Conservation (phyloP, 768 basidiomycete species). For the Leccinum barrowsii region DNA sequence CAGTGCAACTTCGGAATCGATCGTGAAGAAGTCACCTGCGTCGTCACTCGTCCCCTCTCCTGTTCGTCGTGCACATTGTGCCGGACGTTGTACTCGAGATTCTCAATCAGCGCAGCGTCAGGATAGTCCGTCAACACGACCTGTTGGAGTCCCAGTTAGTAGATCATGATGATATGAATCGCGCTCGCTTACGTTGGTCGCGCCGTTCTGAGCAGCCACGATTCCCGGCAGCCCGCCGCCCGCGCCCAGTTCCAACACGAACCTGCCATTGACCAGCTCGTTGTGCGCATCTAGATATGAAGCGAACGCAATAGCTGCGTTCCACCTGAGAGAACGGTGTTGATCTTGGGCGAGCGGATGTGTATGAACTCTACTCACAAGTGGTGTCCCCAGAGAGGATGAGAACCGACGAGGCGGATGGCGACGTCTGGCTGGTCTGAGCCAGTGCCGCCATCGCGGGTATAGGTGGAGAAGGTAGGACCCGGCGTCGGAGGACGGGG, state of each 20-base stretch:
- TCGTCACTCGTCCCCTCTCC: conserved; percentile 19
- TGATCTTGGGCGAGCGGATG: neutral
- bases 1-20: neutral
- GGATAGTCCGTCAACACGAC: conserved; percentile 93
- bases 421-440: conserved; percentile 34
- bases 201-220: conserved; percentile 67
- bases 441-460: conserved; percentile 27
- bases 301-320: conserved; percentile 71
- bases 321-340: conserved; percentile 53
- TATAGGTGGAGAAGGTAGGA: conserved; percentile 51
- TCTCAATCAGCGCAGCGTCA: conserved; percentile 68
- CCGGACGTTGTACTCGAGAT: conserved; percentile 66
- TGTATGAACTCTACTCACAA: conserved; percentile 42
- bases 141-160: conserved; percentile 34
- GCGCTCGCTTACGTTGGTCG: conserved; percentile 47
- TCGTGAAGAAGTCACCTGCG: conserved; percentile 34
- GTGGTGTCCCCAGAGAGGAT: conserved; percentile 81
- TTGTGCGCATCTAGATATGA: conserved; percentile 59
- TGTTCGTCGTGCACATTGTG: conserved; percentile 43
- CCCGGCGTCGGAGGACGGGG: conserved; percentile 65
- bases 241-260: conserved; percentile 87
- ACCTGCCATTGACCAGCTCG: conserved; percentile 41
- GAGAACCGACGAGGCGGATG: conserved; percentile 72
- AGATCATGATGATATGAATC: neutral
- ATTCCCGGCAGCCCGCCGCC: conserved; percentile 89